Conservation (phyloP, 495 filamentous ascomycete species). For the Lindgomyces ingoldianus region DNA sequence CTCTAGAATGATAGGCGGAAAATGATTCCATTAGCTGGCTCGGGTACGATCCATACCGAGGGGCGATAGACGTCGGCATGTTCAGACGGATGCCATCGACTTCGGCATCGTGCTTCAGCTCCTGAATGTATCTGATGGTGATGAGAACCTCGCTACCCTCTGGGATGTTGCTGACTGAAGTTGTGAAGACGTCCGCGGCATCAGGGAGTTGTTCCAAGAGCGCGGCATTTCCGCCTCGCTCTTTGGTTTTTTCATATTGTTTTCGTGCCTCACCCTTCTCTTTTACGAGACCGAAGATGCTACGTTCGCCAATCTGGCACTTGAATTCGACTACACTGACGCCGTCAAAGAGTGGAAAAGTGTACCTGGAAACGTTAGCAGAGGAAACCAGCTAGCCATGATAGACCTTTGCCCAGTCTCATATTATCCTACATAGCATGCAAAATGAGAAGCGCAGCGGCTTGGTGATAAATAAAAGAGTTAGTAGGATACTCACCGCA, state of each 20-base stretch:
- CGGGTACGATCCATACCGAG: constrained; percentile 61
- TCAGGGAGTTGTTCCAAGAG: constrained; percentile 60
- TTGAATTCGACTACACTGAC: constrained; percentile 64
- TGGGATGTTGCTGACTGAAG: constrained; percentile 64
- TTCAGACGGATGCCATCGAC: constrained; percentile 64
- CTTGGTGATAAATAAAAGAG: not conserved
- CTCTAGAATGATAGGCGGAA: constrained; percentile 38
- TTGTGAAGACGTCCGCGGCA: constrained; percentile 64
- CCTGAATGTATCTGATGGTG: constrained; percentile 63
- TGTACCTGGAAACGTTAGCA: constrained; percentile 48
- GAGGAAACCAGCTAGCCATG: not conserved
- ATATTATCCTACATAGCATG: too few relatives aligned
- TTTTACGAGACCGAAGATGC: constrained; percentile 62
- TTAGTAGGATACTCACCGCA: constrained; percentile 35
- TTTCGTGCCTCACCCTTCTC: constrained; percentile 58
- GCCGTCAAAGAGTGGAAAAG: constrained; percentile 69
- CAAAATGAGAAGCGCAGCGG: too few relatives aligned
- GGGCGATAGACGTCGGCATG: constrained; percentile 65
- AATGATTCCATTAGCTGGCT: constrained; percentile 33
- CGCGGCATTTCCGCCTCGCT: constrained; percentile 59
- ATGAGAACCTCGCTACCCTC: constrained; percentile 54
- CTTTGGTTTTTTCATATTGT: constrained; percentile 58
- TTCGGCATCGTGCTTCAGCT: constrained; percentile 67
- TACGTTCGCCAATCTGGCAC: constrained; percentile 54
- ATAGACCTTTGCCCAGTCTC: too few relatives aligned